Conservation (phyloP, 305 asterid genomes). For the Fraxinus greggii region DNA sequence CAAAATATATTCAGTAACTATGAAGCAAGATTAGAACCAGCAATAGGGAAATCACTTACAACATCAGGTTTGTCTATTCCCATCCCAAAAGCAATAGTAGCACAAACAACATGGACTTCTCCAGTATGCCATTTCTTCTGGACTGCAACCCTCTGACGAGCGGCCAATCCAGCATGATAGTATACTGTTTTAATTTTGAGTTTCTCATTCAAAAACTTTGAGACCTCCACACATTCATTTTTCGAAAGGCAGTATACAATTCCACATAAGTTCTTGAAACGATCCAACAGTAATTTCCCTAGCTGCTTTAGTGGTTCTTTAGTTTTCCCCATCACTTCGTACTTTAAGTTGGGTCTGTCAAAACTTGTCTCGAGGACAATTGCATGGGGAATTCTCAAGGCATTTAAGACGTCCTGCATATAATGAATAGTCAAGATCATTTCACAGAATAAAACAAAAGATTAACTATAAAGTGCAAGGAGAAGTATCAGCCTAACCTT, state of each 20-base stretch:
- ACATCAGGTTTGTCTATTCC: constrained; percentile 98
- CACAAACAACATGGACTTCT: constrained; percentile 84
- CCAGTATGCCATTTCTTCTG: constrained; percentile 90
- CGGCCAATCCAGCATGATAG: constrained; percentile 92
- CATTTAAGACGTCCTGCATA: constrained; percentile 69
- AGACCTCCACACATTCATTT: constrained; percentile 79
- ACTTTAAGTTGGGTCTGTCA: constrained; percentile 89
- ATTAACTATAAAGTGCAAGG: constrained; percentile 7
- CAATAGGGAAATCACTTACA: constrained; percentile 46
- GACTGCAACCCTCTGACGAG: constrained; percentile 79
- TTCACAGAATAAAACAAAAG: neutral
- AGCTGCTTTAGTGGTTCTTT: constrained; percentile 87
- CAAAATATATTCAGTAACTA: constrained; percentile 2
- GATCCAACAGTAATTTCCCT: constrained; percentile 61
- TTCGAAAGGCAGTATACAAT: constrained; percentile 94
- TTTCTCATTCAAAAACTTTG: constrained; percentile 68
- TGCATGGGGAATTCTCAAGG: constrained; percentile 77
- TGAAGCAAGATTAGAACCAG: constrained; percentile 9
- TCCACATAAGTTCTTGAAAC: constrained; percentile 69
- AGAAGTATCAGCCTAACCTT: constrained; percentile 48
- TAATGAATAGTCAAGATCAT: constrained; percentile 20
- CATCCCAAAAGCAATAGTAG: constrained; percentile 99
- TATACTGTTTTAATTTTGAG: constrained; percentile 70
- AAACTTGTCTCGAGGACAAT: constrained; percentile 81
- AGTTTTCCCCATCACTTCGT: constrained; percentile 73